Base-by-base conservation (phyloP, 768 basidiomycete species). In the Sutorius australiensis region DNA sequence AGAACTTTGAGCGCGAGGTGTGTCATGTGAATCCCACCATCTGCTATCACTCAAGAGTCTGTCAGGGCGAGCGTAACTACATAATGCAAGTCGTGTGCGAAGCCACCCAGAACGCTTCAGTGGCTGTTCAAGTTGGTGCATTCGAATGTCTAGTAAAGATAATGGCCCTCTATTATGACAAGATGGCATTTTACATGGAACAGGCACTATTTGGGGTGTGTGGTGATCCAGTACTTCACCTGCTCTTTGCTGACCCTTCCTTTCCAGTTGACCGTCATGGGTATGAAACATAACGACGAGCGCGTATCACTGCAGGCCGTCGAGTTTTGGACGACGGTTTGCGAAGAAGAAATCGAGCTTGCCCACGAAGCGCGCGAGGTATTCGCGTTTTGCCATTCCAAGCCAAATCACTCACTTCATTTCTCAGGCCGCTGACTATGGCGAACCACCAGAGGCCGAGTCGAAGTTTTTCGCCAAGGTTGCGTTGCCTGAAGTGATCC, bases 31-130 rank as follows among this genome's bases (percentile, higher is more conserved):
- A 24, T 49, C 45, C 2, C 37, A 34, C 24, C 37, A 10, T 36
- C 38, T 41, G 9, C 19, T 47, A 30, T 45, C 43, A 32, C 57
- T 55, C 37, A 43, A 42, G 38, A 32, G 48, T 33, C 48, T 24
- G 54, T 12, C 65, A 98, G 93, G 97, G 97, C 61, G 97, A 99
- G 72, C 84, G 97, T 44, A 99, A 98, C 73, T 98, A 97, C 75
- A 98, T 99, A 72, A 99, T 99, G 97, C 97, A 99, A 75, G 94
- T 98, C 39, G 91, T 98, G 16, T 99, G 97, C 67, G 97, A 98
- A 67, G 95, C 95, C 0, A 98, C 97, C 0, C 97, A 98, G 70
- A 94, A 86, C 61, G 55, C 80, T 1, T 72, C 84, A 2, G 82
- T 88, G 3, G 71, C 79, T 33, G 94, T 98, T 33, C 95, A 98